Base-by-base conservation (phyloP, 1,139 yeast species). In the Geotrichum fermentans region DNA sequence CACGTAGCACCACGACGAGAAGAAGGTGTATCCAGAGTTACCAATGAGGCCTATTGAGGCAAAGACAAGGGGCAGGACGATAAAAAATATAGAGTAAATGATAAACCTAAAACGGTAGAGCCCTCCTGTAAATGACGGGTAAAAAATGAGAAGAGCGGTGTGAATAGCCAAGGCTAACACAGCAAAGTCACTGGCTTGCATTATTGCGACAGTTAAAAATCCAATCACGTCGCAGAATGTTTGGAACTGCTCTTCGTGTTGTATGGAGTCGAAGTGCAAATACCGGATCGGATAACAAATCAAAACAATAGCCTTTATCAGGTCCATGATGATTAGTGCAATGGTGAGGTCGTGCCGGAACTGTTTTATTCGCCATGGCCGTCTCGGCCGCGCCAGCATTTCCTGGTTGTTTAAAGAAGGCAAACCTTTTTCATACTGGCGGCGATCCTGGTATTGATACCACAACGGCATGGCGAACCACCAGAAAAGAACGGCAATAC, bases 91-190 rank as follows among this genome's bases (percentile, higher is more conserved):
- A 3, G 35, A 18, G 64, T 82, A 82, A 26, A 85, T 79, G 45
- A 68, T 71, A 54, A 67, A 68, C 52, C 90, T 68, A 58, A 69
- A 74, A 41, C 72, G 70, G 61, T 77, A 83, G 17, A 87, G 69
- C 0, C 95, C 95, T 32, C 51, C 54, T 22, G 59, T 61, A 40
- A 48, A 42, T 7, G 43, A 34, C 2, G 58, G 55, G 28, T 33
- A 28, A 37, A 84, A 83, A 20, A 86, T 80, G 36, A 85, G 69
- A 38, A 85, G 63, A 42, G 80, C 84, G 10, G 92, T 83, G 66
- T 88, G 95, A 17, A 86, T 64, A 1, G 96, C 95, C 66, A 88
- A 83, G 36, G 84, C 74, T 34, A 87, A 68, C 49, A 87, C 85
- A 28, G 92, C 88, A 41, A 85, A 66, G 65, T 88, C 96, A 18